phyloP scores from a whole-genome alignment of 352 stramenopile species.

The Pythium aristosporum region DNA sequence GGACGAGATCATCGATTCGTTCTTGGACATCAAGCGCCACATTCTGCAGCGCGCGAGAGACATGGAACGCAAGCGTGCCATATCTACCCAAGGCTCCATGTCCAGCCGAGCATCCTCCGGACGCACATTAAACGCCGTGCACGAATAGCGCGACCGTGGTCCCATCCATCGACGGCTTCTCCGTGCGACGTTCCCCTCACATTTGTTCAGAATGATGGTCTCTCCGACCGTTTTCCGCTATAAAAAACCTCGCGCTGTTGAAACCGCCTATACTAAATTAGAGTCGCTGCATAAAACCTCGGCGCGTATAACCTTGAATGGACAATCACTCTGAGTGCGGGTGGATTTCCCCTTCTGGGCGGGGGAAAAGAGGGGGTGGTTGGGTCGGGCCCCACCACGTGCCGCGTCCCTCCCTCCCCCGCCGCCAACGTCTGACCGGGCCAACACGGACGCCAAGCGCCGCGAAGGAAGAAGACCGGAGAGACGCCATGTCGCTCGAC shows the following conservation, averaged over 20 bases:
- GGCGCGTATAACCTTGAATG: constrained; percentile 25
- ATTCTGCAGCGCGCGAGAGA: constrained; percentile 69
- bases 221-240: constrained; percentile 15
- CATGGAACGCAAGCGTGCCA: constrained; percentile 36
- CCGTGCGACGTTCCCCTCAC: neutral
- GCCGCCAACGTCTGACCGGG: constrained; percentile 10
- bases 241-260: constrained; percentile 27
- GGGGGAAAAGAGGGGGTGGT: constrained; percentile 20
- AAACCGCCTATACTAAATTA: constrained; percentile 22
- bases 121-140: constrained; percentile 19
- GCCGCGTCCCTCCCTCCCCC: constrained; percentile 17
- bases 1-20: constrained; percentile 87
- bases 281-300: constrained; percentile 12
- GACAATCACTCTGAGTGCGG: constrained; percentile 30
- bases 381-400: constrained; percentile 20
- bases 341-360: constrained; percentile 22
- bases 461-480: neutral
- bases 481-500: constrained; percentile 61
- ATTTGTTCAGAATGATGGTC: constrained; percentile 28
- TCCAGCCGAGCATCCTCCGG: constrained; percentile 2
- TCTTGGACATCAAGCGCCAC: constrained; percentile 87
- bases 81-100: neutral
- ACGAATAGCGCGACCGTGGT: constrained; percentile 12
- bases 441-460: neutral
- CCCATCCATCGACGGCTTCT: neutral